phyloP scores from a whole-genome alignment of 129 eudicot genomes.

The Helianthus annuus region HanXRQr2.0-SUNRISE NC_035436.2:161397699-161398198 shows the following conservation, averaged over 20 bases:
- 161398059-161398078: too few relatives aligned
- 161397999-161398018: too few relatives aligned
- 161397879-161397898: neutral
- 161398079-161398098: too few relatives aligned
- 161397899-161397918: constrained; percentile 30
- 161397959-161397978: too few relatives aligned
- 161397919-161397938: constrained; percentile 38
- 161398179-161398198: too few relatives aligned
- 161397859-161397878: constrained; percentile 31
- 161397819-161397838: constrained; percentile 31
- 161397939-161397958: neutral
- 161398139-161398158: too few relatives aligned
- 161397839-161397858: constrained; percentile 22
- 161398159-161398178: too few relatives aligned
- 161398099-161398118: too few relatives aligned
- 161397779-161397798: constrained; percentile 6
- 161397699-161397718: constrained; percentile 37
- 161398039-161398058: too few relatives aligned
- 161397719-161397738: constrained; percentile 70
- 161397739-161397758: constrained; percentile 96
- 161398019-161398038: too few relatives aligned
- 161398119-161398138: too few relatives aligned
- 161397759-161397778: constrained; percentile 88
- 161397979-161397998: too few relatives aligned
- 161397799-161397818: constrained; percentile 24